phyloP scores from a whole-genome alignment of 2,329 filamentous ascomycete genomes.

The Aspergillus sp. region DNA sequence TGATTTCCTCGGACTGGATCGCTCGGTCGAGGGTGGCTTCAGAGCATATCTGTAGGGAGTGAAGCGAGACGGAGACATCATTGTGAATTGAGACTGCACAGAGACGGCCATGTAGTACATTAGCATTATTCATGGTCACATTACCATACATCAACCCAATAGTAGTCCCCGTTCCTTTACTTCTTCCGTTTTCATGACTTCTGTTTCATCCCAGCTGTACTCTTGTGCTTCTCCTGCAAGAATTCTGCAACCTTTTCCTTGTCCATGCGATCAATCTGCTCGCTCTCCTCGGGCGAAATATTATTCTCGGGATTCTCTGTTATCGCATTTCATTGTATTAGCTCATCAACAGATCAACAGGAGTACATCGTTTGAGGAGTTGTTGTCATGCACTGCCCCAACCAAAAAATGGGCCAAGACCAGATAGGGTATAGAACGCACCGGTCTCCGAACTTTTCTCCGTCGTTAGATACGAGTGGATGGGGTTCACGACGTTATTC shows the following conservation, averaged over 20 bases:
- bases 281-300: slow-evolving; percentile 23
- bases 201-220: slow-evolving; percentile 17
- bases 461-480: slow-evolving; percentile 17
- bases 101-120: neutral
- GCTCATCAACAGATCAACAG: no score
- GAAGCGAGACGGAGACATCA: neutral
- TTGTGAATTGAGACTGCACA: neutral
- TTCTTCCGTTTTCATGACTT: neutral
- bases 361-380: neutral
- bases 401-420: neutral
- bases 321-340: neutral
- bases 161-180: neutral
- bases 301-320: neutral
- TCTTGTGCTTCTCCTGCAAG: slow-evolving; percentile 36
- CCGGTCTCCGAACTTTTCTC: slow-evolving; percentile 8
- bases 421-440: neutral
- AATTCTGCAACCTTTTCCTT: slow-evolving; percentile 39
- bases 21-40: slow-evolving; percentile 34
- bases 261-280: slow-evolving; percentile 34
- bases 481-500: slow-evolving; percentile 17
- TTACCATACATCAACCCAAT: slow-evolving; percentile 1
- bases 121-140: slow-evolving; percentile 3
- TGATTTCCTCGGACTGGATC: slow-evolving; percentile 58
- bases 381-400: neutral
- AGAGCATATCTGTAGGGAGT: slow-evolving; percentile 31